Percentiles rank a stretch among this genome's conserved stretches.
Evolutionary conservation across 139 green algal genomes (phyloP).

Genomic region (Coelastrella sp.): DNA sequence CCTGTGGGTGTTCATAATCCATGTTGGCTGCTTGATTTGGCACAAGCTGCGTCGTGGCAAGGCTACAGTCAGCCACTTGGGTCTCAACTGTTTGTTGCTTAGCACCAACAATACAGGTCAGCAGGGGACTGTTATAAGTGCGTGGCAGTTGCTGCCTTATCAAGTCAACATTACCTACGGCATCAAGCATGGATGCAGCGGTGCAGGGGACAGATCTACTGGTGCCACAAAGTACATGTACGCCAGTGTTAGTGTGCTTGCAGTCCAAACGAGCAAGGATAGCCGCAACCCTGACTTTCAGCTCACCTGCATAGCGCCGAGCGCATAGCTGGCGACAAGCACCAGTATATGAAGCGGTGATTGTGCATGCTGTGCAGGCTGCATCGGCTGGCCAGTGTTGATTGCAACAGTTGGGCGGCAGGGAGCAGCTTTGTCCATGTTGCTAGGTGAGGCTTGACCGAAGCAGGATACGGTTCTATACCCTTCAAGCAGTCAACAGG

Average conservation of each 20-base stretch:
- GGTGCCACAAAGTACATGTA: too few species aligned
- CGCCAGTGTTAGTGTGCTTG: too few species aligned
- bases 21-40: neutral
- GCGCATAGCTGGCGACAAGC: too few species aligned
- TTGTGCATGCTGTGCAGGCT: constrained; percentile 10
- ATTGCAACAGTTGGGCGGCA: constrained; percentile 35
- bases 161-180: neutral
- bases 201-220: too few species aligned
- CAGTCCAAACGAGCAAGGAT: too few species aligned
- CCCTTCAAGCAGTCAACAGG: too few species aligned
- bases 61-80: neutral
- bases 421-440: constrained; percentile 28
- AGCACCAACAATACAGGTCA: constrained; percentile 38
- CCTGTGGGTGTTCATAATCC: constrained; percentile 40
- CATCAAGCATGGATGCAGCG: too few species aligned
- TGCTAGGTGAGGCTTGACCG: constrained; percentile 40
- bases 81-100: constrained; percentile 24
- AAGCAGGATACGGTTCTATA: too few species aligned
- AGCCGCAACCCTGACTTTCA: neutral
- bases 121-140: neutral
- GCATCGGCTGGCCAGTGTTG: constrained; percentile 41
- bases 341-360: too few species aligned
- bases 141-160: neutral
- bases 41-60: neutral
- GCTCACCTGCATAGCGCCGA: too few species aligned